Conservation (phyloP, 129 eudicot species). For the Oenanthe sinensis region DNA sequence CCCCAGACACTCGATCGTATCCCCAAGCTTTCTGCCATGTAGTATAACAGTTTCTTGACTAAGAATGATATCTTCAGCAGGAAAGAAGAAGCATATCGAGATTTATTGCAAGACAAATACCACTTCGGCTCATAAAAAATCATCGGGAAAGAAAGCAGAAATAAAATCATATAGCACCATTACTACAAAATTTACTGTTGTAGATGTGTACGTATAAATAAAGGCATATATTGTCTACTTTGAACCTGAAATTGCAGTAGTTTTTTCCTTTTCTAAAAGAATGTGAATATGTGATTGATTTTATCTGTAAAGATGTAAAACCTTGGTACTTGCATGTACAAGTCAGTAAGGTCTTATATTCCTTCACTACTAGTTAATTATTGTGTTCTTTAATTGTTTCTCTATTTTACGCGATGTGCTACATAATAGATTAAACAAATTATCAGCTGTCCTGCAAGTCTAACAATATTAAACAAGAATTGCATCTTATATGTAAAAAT, state of each 20-base stretch:
- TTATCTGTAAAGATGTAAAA: neutral
- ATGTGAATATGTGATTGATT: too few relatives aligned
- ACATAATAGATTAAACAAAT: too few relatives aligned
- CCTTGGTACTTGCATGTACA: neutral
- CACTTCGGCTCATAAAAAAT: conserved; percentile 1
- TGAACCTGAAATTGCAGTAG: neutral
- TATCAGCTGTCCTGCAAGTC: too few relatives aligned
- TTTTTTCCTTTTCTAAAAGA: neutral
- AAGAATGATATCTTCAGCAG: conserved; percentile 20
- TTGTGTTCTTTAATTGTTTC: too few relatives aligned
- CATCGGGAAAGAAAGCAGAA: conserved; percentile 15
- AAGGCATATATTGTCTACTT: neutral
- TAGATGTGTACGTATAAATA: neutral
- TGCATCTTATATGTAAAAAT: too few relatives aligned
- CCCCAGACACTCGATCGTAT: conserved; percentile 39
- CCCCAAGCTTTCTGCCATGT: conserved; percentile 62
- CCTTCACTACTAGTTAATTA: neutral
- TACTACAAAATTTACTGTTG: neutral
- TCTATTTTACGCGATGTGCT: too few relatives aligned
- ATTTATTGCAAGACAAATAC: conserved; percentile 7
- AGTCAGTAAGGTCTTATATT: neutral
- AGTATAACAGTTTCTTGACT: conserved; percentile 58
- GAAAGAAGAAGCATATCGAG: neutral
- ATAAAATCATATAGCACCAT: neutral
- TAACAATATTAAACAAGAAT: too few relatives aligned